Conservation (phyloP, 1,139 yeast species). For the Kodamaea sp. region DNA sequence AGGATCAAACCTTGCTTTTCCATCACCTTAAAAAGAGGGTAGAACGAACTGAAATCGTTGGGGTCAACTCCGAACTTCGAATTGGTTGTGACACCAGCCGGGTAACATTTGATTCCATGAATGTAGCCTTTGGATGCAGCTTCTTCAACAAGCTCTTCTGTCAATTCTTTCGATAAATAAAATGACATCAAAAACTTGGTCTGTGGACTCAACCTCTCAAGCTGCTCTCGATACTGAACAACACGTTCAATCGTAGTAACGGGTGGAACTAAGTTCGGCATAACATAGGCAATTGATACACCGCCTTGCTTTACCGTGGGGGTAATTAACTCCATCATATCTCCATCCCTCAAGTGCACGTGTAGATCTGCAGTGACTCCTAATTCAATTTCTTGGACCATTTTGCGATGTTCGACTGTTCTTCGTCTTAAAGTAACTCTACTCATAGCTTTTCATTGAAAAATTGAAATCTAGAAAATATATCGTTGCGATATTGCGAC, state of each 20-base stretch:
- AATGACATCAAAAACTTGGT: conserved; percentile 92
- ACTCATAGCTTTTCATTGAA: too few species aligned
- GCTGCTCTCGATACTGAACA: conserved; percentile 61
- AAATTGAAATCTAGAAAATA: too few species aligned
- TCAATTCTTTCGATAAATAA: conserved; percentile 72
- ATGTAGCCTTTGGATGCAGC: conserved; percentile 77
- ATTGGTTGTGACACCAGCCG: conserved; percentile 98
- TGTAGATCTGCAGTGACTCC: conserved; percentile 95
- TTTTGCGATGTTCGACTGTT: too few species aligned
- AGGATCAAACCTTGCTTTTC: conserved; percentile 73
- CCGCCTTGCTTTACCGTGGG: conserved; percentile 94
- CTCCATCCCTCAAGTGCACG: conserved; percentile 92
- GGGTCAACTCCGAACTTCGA: conserved; percentile 92
- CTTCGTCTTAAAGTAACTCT: too few species aligned
- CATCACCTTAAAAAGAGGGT: conserved; percentile 88
- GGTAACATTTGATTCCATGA: conserved; percentile 90
- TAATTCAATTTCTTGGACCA: conserved; percentile 47
- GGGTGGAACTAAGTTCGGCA: conserved; percentile 97
- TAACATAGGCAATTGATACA: conserved; percentile 82
- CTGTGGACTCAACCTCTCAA: conserved; percentile 71
- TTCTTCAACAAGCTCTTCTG: conserved; percentile 78
- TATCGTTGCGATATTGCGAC: too few species aligned
- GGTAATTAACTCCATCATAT: conserved; percentile 86
- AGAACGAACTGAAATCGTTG: conserved; percentile 82
- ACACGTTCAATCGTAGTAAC: conserved; percentile 78